Evolutionary conservation across 2,329 filamentous ascomycete genomes (phyloP), one percentile per base, ranked within the genome.

Genomic region (Microascus cirrosus): DNA sequence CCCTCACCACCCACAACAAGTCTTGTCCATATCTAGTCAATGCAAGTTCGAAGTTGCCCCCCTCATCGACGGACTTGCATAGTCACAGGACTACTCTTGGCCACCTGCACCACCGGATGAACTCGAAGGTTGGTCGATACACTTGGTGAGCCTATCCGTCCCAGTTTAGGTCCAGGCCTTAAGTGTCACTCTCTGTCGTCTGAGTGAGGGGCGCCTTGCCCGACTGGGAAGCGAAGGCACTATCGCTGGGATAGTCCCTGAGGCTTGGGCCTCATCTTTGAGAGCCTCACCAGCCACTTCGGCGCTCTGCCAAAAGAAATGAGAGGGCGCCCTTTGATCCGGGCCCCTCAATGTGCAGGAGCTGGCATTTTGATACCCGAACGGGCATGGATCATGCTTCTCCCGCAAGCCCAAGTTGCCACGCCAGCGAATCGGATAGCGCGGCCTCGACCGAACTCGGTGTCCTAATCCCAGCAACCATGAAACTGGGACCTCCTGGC

Each of bases 1-100:
- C 48, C 55, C 34, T 42, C 55, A 18, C 55, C 55, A 57, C 55
- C n/a, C 39, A 51, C 55, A 35, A 45, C 34, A 28, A 20, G n/a
- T 24, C 12, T 13, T 48, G 15, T 28, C 55, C 55, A 36, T 53
- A 32, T 39, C 55, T 8, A 28, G 42, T 34, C 55, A 56, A 56
- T 51, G 55, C 42, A 50, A n/a, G 25, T 25, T 42, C n/a, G 15
- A 56, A 32, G 25, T 32, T 24, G 36, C 25, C 54, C 1, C 24
- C 15, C 22, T 50, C 22, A 35, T 57, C 48, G 25, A 45, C 28
- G 28, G 45, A 22, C 55, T 39, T 57, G 55, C 45, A 20, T 57
- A 48, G 53, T 57, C 55, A 57, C 55, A 52, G 55, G 55, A 57
- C 48, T 48, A 53, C 22, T 57, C 22, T 53, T 57, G 34, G 45